These are phyloP conservation scores for Ganoderma lucidum DNA, from an alignment of 1,284 basidiomycete genomes.

Conservation along the genomic window DNA sequence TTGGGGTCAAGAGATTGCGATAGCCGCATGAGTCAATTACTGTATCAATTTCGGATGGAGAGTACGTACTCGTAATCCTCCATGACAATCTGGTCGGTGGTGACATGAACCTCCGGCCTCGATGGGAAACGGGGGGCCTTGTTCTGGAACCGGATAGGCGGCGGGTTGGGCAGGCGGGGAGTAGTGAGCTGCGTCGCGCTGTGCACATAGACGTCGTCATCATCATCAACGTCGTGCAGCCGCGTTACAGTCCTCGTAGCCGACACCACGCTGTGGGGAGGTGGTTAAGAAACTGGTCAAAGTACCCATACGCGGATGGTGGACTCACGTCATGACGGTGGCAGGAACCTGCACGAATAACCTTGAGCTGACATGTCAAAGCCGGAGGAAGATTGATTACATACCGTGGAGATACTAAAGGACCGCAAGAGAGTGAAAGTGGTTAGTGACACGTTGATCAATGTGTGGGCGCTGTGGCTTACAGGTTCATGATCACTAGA, in stretches of 20 bases:
- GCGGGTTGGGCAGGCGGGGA: slow-evolving; percentile 26
- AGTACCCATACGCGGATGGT: slow-evolving; percentile 29
- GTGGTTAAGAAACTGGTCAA: slow-evolving; percentile 11
- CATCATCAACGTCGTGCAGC: slow-evolving; percentile 58
- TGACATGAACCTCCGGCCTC: slow-evolving; percentile 64
- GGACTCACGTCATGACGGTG: slow-evolving; percentile 62
- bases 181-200: slow-evolving; percentile 50
- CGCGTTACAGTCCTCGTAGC: slow-evolving; percentile 73
- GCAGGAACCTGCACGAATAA: slow-evolving; percentile 60
- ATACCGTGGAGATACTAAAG: slow-evolving; percentile 42
- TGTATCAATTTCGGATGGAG: background rate
- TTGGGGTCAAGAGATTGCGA: background rate
- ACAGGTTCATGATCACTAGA: slow-evolving; percentile 73
- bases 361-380: slow-evolving; percentile 43
- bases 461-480: slow-evolving; percentile 38
- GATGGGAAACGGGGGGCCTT: slow-evolving; percentile 34
- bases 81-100: slow-evolving; percentile 65
- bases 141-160: slow-evolving; percentile 23
- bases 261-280: slow-evolving; percentile 57
- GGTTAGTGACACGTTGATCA: slow-evolving; percentile 9
- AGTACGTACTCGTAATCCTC: slow-evolving; percentile 43
- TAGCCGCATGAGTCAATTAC: background rate
- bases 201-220: slow-evolving; percentile 57
- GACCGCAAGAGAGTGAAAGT: background rate
- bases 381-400: slow-evolving; percentile 32